These are phyloP conservation scores for Scutellaria baicalensis DNA, from an alignment of 257 asterid genomes.

Conservation along the genomic window DNA sequence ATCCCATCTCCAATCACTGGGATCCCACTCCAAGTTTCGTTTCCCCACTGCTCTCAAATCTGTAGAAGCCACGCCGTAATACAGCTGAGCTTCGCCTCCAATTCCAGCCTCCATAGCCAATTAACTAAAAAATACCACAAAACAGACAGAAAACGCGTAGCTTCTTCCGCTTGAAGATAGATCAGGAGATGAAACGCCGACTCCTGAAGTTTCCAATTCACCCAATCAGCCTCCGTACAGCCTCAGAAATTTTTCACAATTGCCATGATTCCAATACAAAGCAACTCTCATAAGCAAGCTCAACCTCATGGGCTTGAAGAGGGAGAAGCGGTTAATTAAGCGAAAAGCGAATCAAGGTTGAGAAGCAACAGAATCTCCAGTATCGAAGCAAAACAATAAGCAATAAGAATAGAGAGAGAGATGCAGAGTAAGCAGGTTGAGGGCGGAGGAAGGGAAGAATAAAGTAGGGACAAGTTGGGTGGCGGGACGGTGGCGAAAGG, in stretches of 20 bases:
- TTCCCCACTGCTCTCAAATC: slow-evolving; percentile 33
- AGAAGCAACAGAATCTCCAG: background rate
- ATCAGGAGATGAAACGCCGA: slow-evolving; percentile 15
- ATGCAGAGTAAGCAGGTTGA: background rate
- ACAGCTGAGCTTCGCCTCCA: slow-evolving; percentile 36
- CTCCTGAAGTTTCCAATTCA: background rate
- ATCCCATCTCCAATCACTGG: slow-evolving; percentile 70
- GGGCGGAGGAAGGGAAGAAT: slow-evolving; percentile 12
- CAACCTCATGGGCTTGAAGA: background rate
- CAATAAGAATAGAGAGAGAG: background rate
- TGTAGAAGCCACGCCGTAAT: slow-evolving; percentile 32
- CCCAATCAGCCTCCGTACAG: slow-evolving; percentile 22
- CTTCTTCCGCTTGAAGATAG: background rate
- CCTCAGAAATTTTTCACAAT: slow-evolving; percentile 18
- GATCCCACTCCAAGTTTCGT: slow-evolving; percentile 66
- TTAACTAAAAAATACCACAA: background rate
- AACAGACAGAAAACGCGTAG: background rate
- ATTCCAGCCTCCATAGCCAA: slow-evolving; percentile 38
- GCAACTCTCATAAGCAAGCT: slow-evolving; percentile 17
- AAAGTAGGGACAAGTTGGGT: slow-evolving; percentile 23
- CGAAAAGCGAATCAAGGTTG: background rate
- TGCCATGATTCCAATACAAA: slow-evolving; percentile 25
- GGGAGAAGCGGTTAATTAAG: background rate
- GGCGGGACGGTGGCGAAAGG: slow-evolving; percentile 41
- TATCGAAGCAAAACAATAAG: background rate